phyloP scores from a whole-genome alignment of 768 basidiomycete genomes.

The Lactarius psammicola region DNA sequence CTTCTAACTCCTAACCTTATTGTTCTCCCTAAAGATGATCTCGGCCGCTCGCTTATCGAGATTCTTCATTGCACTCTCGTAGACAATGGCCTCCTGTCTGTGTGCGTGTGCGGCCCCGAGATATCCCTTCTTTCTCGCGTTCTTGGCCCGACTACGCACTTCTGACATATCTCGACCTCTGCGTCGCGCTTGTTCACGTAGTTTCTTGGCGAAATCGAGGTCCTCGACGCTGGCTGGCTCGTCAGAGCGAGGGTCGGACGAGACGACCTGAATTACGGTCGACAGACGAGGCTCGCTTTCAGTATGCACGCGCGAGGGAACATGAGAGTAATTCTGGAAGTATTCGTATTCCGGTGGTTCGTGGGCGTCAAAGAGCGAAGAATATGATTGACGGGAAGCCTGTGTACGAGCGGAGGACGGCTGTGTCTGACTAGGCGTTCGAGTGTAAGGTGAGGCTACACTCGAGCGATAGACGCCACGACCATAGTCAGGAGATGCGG shows the following conservation, averaged over 20 bases:
- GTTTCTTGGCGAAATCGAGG: neutral
- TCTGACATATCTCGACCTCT: neutral
- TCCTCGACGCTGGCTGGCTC: neutral
- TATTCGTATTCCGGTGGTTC: neutral
- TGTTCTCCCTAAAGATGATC: conserved; percentile 11
- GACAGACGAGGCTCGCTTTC: neutral
- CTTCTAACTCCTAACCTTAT: conserved; percentile 9
- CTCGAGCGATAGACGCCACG: neutral
- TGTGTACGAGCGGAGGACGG: neutral
- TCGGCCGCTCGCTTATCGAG: conserved; percentile 7
- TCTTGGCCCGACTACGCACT: conserved; percentile 2
- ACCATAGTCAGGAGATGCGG: neutral
- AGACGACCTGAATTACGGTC: neutral
- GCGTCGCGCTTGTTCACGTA: conserved; percentile 8
- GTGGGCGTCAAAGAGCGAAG: neutral
- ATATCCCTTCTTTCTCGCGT: neutral
- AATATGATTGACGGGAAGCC: neutral
- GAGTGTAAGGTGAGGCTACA: neutral
- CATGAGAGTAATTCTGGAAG: neutral
- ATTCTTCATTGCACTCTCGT: neutral
- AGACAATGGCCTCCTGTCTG: neutral
- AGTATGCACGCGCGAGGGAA: neutral
- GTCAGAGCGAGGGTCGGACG: neutral
- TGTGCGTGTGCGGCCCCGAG: neutral
- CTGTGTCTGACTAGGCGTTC: neutral